Evolutionary conservation across 495 filamentous ascomycete genomes (phyloP).

Genomic region (Staphylotrichum tortipilum): DNA sequence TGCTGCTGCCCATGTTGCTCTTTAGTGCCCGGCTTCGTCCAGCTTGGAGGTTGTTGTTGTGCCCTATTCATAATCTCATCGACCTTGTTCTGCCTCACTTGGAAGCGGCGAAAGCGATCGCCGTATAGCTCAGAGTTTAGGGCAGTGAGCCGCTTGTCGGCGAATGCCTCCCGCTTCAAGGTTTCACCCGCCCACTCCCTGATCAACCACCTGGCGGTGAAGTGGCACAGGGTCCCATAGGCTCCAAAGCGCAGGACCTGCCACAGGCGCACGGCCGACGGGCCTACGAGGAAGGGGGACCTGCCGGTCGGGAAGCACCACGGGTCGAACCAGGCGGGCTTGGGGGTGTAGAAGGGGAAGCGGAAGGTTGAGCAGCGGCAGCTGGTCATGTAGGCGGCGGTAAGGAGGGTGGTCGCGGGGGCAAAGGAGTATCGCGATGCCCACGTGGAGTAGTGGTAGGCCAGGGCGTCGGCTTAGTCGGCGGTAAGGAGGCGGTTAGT

Average conservation of each 20-base stretch:
- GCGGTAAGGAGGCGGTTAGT: conserved; percentile 1
- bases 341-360: conserved; percentile 21
- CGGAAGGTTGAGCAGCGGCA: conserved; percentile 14
- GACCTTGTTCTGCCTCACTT: too few species aligned
- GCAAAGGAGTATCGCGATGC: not conserved
- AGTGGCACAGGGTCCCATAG: conserved; percentile 1
- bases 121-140: too few species aligned
- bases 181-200: too few species aligned
- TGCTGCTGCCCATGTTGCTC: too few species aligned
- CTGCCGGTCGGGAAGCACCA: conserved; percentile 8
- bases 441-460: conserved; percentile 3
- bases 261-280: conserved; percentile 8
- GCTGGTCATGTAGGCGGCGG: conserved; percentile 1
- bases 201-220: too few species aligned
- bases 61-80: too few species aligned
- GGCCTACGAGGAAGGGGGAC: conserved; percentile 1
- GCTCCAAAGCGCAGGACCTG: conserved; percentile 8
- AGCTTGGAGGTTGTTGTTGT: too few species aligned
- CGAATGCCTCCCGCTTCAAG: too few species aligned
- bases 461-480: conserved; percentile 10
- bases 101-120: too few species aligned
- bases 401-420: conserved; percentile 3
- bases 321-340: conserved; percentile 9
- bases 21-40: too few species aligned
- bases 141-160: too few species aligned